Base-by-base conservation (phyloP, 2,329 filamentous ascomycete genomes). In the Trichoderma citrinoviride region DNA sequence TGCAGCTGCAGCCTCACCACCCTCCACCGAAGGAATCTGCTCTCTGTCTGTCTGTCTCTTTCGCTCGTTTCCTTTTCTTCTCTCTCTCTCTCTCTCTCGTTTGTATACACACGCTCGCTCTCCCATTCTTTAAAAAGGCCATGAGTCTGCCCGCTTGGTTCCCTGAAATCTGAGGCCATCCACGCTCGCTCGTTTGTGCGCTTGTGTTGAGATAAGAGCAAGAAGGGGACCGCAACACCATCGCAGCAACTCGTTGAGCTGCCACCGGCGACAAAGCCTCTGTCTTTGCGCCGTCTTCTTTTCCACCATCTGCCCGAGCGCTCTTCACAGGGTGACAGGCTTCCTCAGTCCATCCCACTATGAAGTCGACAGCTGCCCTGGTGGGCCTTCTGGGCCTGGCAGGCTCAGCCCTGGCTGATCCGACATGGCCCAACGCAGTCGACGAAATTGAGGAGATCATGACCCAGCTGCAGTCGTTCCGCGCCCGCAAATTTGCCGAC, bases 371-470 rank as follows among this genome's bases (percentile, higher is more conserved):
- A 21, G 27, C 65, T 10, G 37, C 74, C 29, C 67, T 79, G 53
- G 67, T 79, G 60, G 74, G 71, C 67, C 68, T 80, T 64, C 69
- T 80, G 52, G 77, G 74, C 66, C 72, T 81, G 62, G 75, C 74
- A 54, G 68, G 74, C 65, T 60, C 55, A 19, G 71, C 71, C 55
- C 67, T 68, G 53, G 81, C 84, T 25, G 81, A 83, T 68, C 83
- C 83, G 37, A 88, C 85, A 70, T 89, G 86, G 86, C 86, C 86
- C 2, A 81, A 84, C 2, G 70, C 79, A 14, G 80, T 80, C 19
- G 86, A 89, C 70, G 85, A 88, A 72, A 76, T 89, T 65, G 86
- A 89, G 73, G 86, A 87, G 73, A 83, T 88, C 68, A 84, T 88
- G 78, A 86, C 82, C 70, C 83, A 88, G 69, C 82, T 83, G 60